A percentile compares a stretch with the other conserved stretches of the same genome.
Evolutionary conservation across 2,329 filamentous ascomycete genomes (phyloP).

Genomic region (Monilinia vaccinii-corymbosi): DNA sequence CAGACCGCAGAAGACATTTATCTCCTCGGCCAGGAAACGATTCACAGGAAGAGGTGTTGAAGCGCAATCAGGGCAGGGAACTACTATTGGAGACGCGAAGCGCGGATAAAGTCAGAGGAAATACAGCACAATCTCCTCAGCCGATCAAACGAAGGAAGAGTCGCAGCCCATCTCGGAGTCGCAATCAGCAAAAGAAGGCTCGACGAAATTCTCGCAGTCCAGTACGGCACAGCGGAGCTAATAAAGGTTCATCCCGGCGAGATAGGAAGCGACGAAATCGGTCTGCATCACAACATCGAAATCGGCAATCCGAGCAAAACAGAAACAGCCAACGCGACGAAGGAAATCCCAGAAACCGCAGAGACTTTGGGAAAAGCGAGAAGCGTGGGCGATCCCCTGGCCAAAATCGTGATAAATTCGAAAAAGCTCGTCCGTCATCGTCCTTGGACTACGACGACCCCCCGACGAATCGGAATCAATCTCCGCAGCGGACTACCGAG

Average conservation of each 20-base stretch:
- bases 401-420: slow-evolving; percentile 20
- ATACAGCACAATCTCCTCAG: slow-evolving; percentile 25
- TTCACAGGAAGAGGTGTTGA: slow-evolving; percentile 27
- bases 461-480: slow-evolving; percentile 14
- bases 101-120: slow-evolving; percentile 27
- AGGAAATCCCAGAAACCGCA: slow-evolving; percentile 20
- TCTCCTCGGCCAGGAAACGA: slow-evolving; percentile 26
- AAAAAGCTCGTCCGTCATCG: slow-evolving; percentile 14
- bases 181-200: slow-evolving; percentile 29
- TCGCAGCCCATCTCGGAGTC: slow-evolving; percentile 27
- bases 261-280: slow-evolving; percentile 24
- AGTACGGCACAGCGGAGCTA: slow-evolving; percentile 19
- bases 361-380: slow-evolving; percentile 21
- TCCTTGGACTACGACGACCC: slow-evolving; percentile 13
- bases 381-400: slow-evolving; percentile 26
- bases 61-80: slow-evolving; percentile 30
- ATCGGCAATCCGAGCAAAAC: slow-evolving; percentile 23
- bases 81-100: slow-evolving; percentile 28
- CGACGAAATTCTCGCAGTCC: slow-evolving; percentile 27
- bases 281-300: slow-evolving; percentile 24
- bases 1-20: slow-evolving; percentile 24
- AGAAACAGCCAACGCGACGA: slow-evolving; percentile 16
- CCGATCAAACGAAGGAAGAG: slow-evolving; percentile 29
- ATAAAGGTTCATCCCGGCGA: slow-evolving; percentile 16
- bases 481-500: slow-evolving; percentile 12